Evolutionary conservation across 495 filamentous ascomycete species (phyloP).

Genomic region (Aspergillus conjunctus): DNA sequence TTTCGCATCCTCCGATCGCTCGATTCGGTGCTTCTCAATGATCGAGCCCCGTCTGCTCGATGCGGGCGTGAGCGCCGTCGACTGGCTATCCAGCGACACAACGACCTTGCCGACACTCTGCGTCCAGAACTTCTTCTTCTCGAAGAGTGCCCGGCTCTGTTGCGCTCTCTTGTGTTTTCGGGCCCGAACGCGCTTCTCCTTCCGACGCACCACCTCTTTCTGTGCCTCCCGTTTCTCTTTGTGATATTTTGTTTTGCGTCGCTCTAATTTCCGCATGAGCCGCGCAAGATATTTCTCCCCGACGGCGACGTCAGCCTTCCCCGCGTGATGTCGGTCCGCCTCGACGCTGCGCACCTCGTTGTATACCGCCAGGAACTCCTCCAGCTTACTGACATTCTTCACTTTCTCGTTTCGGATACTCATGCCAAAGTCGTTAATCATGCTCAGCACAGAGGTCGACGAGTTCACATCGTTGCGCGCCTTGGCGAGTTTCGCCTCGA

Average conservation of each 20-base stretch:
- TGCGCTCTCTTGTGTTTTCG: slow-evolving; percentile 36
- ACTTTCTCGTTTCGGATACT: slow-evolving; percentile 6
- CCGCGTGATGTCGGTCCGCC: slow-evolving; percentile 12
- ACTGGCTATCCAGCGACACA: slow-evolving; percentile 50
- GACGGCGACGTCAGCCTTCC: slow-evolving; percentile 13
- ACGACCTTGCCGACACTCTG: slow-evolving; percentile 57
- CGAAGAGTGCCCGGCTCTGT: slow-evolving; percentile 43
- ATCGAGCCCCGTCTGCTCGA: slow-evolving; percentile 60
- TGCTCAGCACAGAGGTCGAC: slow-evolving; percentile 17
- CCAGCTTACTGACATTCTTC: slow-evolving; percentile 21
- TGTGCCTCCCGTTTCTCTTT: slow-evolving; percentile 26
- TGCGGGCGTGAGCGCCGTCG: slow-evolving; percentile 47
- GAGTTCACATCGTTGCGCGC: slow-evolving; percentile 22
- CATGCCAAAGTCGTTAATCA: slow-evolving; percentile 28
- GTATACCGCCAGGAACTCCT: slow-evolving; percentile 29
- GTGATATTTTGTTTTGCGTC: slow-evolving; percentile 35
- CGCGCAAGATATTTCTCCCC: slow-evolving; percentile 17
- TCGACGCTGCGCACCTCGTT: slow-evolving; percentile 9
- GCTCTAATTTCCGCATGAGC: slow-evolving; percentile 17
- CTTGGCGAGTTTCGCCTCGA: slow-evolving; percentile 21
- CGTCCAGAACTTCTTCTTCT: slow-evolving; percentile 60
- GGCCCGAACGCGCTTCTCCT: slow-evolving; percentile 13
- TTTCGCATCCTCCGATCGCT: neutral
- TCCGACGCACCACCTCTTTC: slow-evolving; percentile 30
- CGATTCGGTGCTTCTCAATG: slow-evolving; percentile 30